Conservation (phyloP, 495 filamentous ascomycete genomes). For the Tuber microsphaerosporum region DNA sequence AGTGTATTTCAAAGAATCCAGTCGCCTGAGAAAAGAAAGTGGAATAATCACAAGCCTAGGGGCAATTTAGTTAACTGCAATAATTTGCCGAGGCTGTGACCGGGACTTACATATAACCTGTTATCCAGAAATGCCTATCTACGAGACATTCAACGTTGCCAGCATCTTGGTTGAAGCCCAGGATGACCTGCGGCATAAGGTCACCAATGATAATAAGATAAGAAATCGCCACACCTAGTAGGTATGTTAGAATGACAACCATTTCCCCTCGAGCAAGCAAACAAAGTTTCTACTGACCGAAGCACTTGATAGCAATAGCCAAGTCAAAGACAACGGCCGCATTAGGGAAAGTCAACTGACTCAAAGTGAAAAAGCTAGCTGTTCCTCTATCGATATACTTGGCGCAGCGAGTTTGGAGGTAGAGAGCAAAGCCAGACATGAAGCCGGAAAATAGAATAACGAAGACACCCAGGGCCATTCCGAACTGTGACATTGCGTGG, state of each 20-base stretch:
- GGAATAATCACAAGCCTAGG: slow-evolving; percentile 84
- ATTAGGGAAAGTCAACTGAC: slow-evolving; percentile 93
- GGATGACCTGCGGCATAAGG: slow-evolving; percentile 88
- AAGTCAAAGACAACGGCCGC: slow-evolving; percentile 92
- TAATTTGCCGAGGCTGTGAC: not conserved
- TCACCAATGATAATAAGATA: slow-evolving; percentile 99
- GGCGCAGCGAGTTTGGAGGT: slow-evolving; percentile 86
- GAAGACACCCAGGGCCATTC: slow-evolving; percentile 68
- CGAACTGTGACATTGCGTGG: slow-evolving; percentile 84
- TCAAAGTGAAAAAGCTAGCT: slow-evolving; percentile 82
- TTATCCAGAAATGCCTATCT: slow-evolving; percentile 94
- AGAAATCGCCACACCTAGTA: slow-evolving; percentile 69
- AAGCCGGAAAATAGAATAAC: slow-evolving; percentile 86
- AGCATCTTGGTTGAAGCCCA: slow-evolving; percentile 60
- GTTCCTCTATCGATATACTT: slow-evolving; percentile 80
- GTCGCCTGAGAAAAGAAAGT: slow-evolving; percentile 75
- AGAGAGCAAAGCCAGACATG: slow-evolving; percentile 85
- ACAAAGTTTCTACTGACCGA: slow-evolving; percentile 48
- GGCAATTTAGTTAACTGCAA: slow-evolving; percentile 13
- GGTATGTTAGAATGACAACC: slow-evolving; percentile 2
- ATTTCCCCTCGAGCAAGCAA: not conserved
- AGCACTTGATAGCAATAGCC: slow-evolving; percentile 95
- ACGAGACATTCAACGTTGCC: slow-evolving; percentile 61
- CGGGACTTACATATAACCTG: slow-evolving; percentile 74
- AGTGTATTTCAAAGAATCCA: slow-evolving; percentile 96